Evolutionary conservation across 768 basidiomycete genomes (phyloP), one percentile per base, ranked within the genome.

Genomic region (Termitomyces sp.): DNA sequence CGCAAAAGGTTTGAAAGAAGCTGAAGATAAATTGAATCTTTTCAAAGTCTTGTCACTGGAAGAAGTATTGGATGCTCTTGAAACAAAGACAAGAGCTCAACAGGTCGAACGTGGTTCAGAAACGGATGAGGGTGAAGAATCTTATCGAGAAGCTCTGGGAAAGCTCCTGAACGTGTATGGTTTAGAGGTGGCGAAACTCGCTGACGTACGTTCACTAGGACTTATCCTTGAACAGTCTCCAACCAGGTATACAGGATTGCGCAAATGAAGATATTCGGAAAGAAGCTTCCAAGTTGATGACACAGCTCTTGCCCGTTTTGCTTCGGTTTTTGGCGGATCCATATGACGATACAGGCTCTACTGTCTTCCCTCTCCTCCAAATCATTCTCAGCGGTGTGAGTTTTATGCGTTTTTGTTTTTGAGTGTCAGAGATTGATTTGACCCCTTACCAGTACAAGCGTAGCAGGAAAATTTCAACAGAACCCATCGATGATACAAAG

Each of bases 1-100:
- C n/a, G 75, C 84, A 26, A 98, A 98, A 71, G 97, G 97, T 18
- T 80, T 98, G 45, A 94, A 98, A 66, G 94, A 95, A 65, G 84
- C 92, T 0, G 78, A 79, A 37, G 94, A 96, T 69, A 97, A 97
- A 70, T 72, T 99, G 9, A 89, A 92, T 64, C 78, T 98, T 16
- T 79, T 98, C 65, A 88, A 92, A 66, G 91, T 97, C 3, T 81
- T 99, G 33, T 88, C 95, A 20, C 75, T 98, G 28, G 87, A 86
- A 12, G 82, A 88, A 60, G 89, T 96, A 20, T 75, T 98, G 12
- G 85, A 86, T 41, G 86, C 88, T 1, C 75, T 98, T 24, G 92
- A 96, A 73, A 69, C 81, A 24, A 88, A 89, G 70, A 89, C 90
- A 10, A 80, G 87, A 28, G 72, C 75, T 56, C 81, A 89, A 65